Evolutionary conservation across 208 protist species (phyloP).

Genomic region (Zelonia costaricensis): DNA sequence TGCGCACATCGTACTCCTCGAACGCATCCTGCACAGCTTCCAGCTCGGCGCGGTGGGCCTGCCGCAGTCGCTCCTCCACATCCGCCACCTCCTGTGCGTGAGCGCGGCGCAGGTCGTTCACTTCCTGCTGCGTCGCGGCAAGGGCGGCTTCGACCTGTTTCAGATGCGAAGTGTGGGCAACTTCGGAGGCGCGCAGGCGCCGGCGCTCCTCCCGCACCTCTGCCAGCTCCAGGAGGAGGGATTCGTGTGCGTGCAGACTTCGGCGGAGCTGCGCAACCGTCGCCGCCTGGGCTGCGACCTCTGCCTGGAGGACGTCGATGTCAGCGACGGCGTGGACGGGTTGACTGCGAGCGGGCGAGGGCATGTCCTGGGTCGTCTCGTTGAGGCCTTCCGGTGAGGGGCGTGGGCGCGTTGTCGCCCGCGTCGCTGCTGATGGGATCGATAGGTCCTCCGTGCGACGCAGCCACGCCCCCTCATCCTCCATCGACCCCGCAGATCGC

Average conservation of each 20-base stretch:
- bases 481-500: not conserved
- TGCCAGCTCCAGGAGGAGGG: slow-evolving; percentile 18
- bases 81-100: slow-evolving; percentile 30
- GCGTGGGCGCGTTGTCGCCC: too few relatives aligned
- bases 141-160: slow-evolving; percentile 9
- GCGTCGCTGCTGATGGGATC: too few relatives aligned
- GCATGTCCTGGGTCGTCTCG: too few relatives aligned
- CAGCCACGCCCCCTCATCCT: too few relatives aligned
- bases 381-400: too few relatives aligned
- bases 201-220: slow-evolving; percentile 10
- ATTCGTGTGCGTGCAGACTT: slow-evolving; percentile 19
- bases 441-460: too few relatives aligned
- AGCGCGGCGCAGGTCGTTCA: not conserved
- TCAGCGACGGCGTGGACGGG: too few relatives aligned
- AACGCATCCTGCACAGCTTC: slow-evolving; percentile 45
- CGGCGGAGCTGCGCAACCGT: slow-evolving; percentile 19
- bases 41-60: slow-evolving; percentile 37
- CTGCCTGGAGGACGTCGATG: too few relatives aligned
- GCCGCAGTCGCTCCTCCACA: slow-evolving; percentile 35
- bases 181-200: too few relatives aligned
- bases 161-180: too few relatives aligned
- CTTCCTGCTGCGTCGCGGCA: slow-evolving; percentile 10
- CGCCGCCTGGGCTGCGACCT: slow-evolving; percentile 11
- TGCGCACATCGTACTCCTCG: slow-evolving; percentile 45
- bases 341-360: too few relatives aligned